A percentile compares a stretch with the other conserved stretches of the same genome.
Conservation (phyloP, 177 flowering plant species). For the Tripterygium wilfordii region DNA sequence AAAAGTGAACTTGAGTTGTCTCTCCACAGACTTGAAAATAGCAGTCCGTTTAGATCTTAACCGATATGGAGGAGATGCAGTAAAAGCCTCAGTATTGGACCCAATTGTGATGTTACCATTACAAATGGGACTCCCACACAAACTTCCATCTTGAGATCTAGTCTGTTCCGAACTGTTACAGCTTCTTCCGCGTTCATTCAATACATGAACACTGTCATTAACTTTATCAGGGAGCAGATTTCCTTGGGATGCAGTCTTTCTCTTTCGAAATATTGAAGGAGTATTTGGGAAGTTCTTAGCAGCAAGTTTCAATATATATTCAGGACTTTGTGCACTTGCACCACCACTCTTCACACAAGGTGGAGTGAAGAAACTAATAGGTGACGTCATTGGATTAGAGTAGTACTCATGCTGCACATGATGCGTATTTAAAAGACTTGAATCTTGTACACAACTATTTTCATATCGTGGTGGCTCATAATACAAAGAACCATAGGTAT, state of each 20-base stretch:
- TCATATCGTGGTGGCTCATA: conserved; percentile 47
- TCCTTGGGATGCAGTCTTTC: conserved; percentile 36
- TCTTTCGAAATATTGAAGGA: conserved; percentile 84
- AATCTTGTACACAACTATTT: conserved; percentile 22
- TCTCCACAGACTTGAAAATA: conserved; percentile 71
- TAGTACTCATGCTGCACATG: conserved; percentile 21
- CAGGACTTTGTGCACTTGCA: conserved; percentile 39
- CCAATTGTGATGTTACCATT: conserved; percentile 12
- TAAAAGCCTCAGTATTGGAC: conserved; percentile 34
- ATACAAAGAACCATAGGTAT: conserved; percentile 42
- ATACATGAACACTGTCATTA: conserved; percentile 12
- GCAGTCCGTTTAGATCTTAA: conserved; percentile 66
- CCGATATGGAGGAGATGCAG: conserved; percentile 80
- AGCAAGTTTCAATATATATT: conserved; percentile 66
- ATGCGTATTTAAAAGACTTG: conserved; percentile 17
- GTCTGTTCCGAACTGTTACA: conserved; percentile 16
- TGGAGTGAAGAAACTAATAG: conserved; percentile 59
- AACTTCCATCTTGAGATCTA: conserved; percentile 19
- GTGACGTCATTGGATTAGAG: conserved; percentile 34
- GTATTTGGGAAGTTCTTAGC: conserved; percentile 80
- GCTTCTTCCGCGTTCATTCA: conserved; percentile 19
- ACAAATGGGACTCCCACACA: conserved; percentile 23
- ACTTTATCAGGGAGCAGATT: conserved; percentile 12
- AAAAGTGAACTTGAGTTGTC: conserved; percentile 61
- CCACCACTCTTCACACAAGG: conserved; percentile 43